Evolutionary conservation across 2,329 filamentous ascomycete species (phyloP).

Genomic region (Cryphonectria naterciae): DNA sequence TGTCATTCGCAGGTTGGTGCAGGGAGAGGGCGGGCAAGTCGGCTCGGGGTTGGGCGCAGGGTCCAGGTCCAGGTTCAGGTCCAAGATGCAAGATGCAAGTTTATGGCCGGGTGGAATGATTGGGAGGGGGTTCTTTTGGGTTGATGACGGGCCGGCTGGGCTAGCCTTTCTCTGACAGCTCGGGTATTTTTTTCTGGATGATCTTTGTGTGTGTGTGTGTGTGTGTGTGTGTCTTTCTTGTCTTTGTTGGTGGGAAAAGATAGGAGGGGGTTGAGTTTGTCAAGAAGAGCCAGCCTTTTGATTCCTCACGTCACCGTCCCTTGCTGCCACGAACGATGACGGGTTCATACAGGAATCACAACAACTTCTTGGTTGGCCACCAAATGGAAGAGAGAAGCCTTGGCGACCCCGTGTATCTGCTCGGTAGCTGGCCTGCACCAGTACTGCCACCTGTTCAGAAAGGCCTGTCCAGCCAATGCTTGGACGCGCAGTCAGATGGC

Average conservation of each 20-base stretch:
- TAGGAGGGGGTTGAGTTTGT: not conserved
- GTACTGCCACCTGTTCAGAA: constrained; percentile 1
- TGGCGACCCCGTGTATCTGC: not conserved
- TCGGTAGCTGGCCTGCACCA: not conserved
- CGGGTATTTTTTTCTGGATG: not conserved
- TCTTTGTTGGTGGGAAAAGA: constrained; percentile 10
- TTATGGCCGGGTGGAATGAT: not conserved
- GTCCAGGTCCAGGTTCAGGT: constrained; percentile 12
- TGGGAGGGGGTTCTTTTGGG: not conserved
- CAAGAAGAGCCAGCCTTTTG: not conserved
- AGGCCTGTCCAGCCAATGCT: not conserved
- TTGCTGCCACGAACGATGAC: constrained; percentile 2
- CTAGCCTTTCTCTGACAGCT: constrained; percentile 24
- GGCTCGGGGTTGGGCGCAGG: constrained; percentile 3
- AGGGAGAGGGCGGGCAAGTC: not conserved
- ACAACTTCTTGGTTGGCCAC: not conserved
- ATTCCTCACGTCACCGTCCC: constrained; percentile 1
- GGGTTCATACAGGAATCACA: too few relatives aligned
- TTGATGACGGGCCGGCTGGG: constrained; percentile 19
- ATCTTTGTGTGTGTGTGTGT: too few relatives aligned
- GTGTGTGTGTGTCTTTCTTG: constrained; percentile 9
- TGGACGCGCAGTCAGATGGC: constrained; percentile 18
- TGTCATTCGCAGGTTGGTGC: constrained; percentile 18
- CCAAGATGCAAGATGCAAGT: not conserved
- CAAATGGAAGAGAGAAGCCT: not conserved